Conservation (phyloP, 129 eudicot genomes). For the Helichrysum umbraculigerum region DNA sequence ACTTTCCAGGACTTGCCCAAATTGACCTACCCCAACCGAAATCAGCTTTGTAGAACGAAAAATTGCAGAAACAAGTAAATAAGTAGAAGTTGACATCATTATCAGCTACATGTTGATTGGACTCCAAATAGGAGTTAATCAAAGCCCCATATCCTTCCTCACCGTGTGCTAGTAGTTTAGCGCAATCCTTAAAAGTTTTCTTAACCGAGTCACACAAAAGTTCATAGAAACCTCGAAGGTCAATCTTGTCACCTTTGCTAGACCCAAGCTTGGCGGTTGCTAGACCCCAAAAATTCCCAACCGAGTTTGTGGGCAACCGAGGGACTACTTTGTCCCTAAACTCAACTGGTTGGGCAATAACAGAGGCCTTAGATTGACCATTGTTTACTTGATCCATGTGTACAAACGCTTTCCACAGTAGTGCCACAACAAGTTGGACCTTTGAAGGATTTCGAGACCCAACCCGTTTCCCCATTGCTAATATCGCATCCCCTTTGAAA, state of each 20-base stretch:
- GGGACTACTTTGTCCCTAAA: too few species aligned
- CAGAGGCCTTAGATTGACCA: slow-evolving; percentile 29
- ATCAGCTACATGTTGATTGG: background rate
- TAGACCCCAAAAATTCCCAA: slow-evolving; percentile 23
- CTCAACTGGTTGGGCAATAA: slow-evolving; percentile 25
- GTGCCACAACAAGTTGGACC: slow-evolving; percentile 35
- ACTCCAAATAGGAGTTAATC: background rate
- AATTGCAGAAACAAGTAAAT: background rate
- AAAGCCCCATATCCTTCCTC: background rate
- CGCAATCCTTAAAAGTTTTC: background rate
- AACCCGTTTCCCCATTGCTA: background rate
- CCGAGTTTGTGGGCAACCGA: too few species aligned
- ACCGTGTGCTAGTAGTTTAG: background rate
- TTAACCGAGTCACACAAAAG: slow-evolving; percentile 23
- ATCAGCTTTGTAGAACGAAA: background rate
- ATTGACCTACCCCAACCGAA: background rate
- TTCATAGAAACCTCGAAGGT: slow-evolving; percentile 1
- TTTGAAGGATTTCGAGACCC: slow-evolving; percentile 23
- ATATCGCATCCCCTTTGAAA: background rate
- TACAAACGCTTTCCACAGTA: slow-evolving; percentile 33
- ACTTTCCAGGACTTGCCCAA: background rate
- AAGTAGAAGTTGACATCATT: background rate
- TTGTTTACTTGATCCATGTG: slow-evolving; percentile 28
- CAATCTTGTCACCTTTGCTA: slow-evolving; percentile 15
- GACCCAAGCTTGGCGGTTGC: slow-evolving; percentile 19